Percentiles rank a stretch among this genome's conserved stretches.
These are phyloP conservation scores for Salix viminalis DNA, from an alignment of 345 rosid species.

Conservation along the genomic window DNA sequence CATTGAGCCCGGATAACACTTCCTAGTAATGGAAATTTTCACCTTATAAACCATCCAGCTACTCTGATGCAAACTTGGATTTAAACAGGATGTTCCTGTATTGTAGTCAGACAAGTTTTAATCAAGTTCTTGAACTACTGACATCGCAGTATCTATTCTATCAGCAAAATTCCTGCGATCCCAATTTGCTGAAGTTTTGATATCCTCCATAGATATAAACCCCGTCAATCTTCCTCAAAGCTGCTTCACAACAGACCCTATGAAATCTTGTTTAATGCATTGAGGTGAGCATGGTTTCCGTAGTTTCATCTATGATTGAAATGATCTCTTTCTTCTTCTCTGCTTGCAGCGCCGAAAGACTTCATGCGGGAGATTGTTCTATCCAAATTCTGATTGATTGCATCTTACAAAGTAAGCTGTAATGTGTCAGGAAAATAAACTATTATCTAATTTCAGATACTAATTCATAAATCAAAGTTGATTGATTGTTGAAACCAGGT, in stretches of 20 bases:
- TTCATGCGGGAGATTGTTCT: constrained; percentile 46
- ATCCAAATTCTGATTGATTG: constrained; percentile 37
- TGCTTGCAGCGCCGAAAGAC: constrained; percentile 43
- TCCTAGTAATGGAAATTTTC: neutral
- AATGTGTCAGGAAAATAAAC: neutral
- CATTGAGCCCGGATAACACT: neutral
- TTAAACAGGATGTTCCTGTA: neutral
- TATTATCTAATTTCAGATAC: neutral
- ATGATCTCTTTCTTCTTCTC: neutral
- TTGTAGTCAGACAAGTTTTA: neutral
- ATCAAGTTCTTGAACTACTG: neutral
- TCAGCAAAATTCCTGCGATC: neutral
- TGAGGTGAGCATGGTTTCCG: neutral
- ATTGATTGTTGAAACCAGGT: neutral
- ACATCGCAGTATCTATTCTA: neutral
- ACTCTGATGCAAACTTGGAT: neutral
- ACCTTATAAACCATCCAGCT: neutral
- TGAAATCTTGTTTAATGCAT: neutral
- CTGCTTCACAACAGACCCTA: neutral
- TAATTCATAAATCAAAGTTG: neutral
- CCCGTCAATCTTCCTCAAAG: neutral
- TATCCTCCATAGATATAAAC: neutral
- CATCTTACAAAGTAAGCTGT: neutral
- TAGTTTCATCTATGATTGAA: neutral
- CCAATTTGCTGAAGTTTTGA: neutral